Evolutionary conservation across 192 early-diverging fungal species (phyloP), one percentile per base, ranked within the genome.

Genomic region (Jimgerdemannia flammicorona): DNA sequence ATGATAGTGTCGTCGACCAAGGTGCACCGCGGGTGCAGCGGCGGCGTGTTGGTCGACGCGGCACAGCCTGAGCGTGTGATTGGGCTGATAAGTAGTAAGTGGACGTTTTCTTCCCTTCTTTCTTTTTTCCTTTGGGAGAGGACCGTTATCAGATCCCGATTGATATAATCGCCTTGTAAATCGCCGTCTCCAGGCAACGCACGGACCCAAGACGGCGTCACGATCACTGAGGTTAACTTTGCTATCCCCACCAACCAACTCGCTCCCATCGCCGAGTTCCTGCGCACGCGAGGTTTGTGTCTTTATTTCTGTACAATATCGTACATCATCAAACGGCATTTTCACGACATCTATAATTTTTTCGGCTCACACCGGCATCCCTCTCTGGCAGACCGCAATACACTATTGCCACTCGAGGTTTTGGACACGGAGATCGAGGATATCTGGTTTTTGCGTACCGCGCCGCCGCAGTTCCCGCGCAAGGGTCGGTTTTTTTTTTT

Each of bases 11-110:
- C 74, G 14, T 79, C 77, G 44, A 78, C 78, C 39, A 77, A 77
- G 4, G 81, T 82, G 4, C 81, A 82, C 42, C 77, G 81, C 14
- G 81, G 81, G 59, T 79, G 79, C 63, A 82, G 81, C 70, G 81
- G 81, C 10, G 81, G 81, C n/a, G 81, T 79, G 3, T 70, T 82
- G 4, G 72, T 82, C 44, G 76, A 76, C 17, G 68, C 78, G 3
- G 72, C 7, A 18, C 7, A 77, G 49, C 49, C 49, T 17, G 81
- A 78, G 3, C 54, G 70, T 8, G 77, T 82, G 72, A 66, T 74
- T 4, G 81, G 81, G 1, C 70, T 82, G 20, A 78, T 82, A 6
- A 79, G 77, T 20, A 78, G 49, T 54, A 7, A 39, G 40, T 74
- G 40, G 29, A 72, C 2, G 11, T 71, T 20, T 29, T 70, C 49